Percentiles rank a stretch among this genome's conserved stretches.
These are phyloP conservation scores for Urochloa ruziziensis DNA, from an alignment of 176 grass and related monocot species.

Conservation along the genomic window DNA sequence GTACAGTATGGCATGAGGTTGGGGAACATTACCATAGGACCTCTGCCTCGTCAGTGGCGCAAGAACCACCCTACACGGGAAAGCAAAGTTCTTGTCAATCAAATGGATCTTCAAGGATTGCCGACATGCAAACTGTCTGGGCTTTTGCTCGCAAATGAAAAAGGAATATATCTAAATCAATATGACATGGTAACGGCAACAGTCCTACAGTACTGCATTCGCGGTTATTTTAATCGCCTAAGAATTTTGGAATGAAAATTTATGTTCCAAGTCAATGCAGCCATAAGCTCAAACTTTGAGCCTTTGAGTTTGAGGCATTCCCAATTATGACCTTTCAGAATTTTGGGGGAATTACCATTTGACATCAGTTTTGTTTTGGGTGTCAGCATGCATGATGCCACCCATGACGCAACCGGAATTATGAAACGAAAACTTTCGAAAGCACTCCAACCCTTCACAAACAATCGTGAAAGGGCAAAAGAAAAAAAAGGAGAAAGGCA, in stretches of 20 bases:
- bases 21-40: slow-evolving; percentile 48
- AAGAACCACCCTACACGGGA: slow-evolving; percentile 40
- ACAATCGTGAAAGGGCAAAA: neutral
- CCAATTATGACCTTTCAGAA: neutral
- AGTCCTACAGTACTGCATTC: neutral
- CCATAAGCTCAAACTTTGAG: neutral
- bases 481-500: neutral
- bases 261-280: neutral
- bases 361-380: neutral
- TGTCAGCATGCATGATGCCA: neutral
- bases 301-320: neutral
- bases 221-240: neutral
- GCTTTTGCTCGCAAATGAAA: too few species aligned
- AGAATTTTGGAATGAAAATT: neutral
- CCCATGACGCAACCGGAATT: neutral
- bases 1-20: slow-evolving; percentile 52
- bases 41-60: slow-evolving; percentile 58
- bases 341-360: neutral
- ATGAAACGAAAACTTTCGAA: neutral
- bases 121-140: neutral
- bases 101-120: slow-evolving; percentile 11
- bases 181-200: neutral
- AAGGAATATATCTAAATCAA: too few species aligned
- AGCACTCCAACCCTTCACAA: neutral
- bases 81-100: neutral